A percentile compares a stretch with the other conserved stretches of the same genome.
These are phyloP conservation scores for Antrodiella citrinella DNA, from an alignment of 768 basidiomycete genomes.

Conservation along the genomic window DNA sequence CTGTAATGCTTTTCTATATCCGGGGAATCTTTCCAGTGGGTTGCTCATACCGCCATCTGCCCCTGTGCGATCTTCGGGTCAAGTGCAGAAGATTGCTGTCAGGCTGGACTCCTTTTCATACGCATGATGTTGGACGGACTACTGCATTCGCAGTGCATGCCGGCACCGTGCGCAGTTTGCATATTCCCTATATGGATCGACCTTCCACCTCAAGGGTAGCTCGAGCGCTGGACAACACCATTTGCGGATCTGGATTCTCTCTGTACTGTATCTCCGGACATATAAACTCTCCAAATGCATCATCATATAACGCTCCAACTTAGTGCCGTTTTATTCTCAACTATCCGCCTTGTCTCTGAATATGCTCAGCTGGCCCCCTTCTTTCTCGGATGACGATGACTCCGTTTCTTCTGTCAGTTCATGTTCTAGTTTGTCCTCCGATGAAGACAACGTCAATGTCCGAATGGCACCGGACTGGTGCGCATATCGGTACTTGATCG, in stretches of 20 bases:
- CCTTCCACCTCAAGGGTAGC: background rate
- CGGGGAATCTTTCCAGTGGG: background rate
- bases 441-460: slow-evolving; percentile 39
- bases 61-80: slow-evolving; percentile 1
- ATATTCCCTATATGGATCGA: background rate
- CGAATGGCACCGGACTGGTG: slow-evolving; percentile 60
- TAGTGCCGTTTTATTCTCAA: slow-evolving; percentile 8
- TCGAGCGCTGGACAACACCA: background rate
- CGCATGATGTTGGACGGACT: background rate
- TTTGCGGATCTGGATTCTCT: background rate
- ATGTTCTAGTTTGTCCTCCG: slow-evolving; percentile 44
- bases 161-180: background rate
- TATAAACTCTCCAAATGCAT: background rate
- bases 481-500: slow-evolving; percentile 39
- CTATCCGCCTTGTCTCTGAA: slow-evolving; percentile 4
- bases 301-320: no score
- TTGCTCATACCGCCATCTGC: background rate
- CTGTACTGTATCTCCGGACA: background rate
- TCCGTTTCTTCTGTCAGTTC: slow-evolving; percentile 28
- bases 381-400: slow-evolving; percentile 10
- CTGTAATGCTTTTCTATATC: background rate
- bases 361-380: slow-evolving; percentile 1
- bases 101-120: background rate
- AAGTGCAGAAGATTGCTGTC: background rate
- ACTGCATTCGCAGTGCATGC: background rate